phyloP scores from a whole-genome alignment of 2,329 filamentous ascomycete genomes.

The Dothideomycetidae sp. region DNA sequence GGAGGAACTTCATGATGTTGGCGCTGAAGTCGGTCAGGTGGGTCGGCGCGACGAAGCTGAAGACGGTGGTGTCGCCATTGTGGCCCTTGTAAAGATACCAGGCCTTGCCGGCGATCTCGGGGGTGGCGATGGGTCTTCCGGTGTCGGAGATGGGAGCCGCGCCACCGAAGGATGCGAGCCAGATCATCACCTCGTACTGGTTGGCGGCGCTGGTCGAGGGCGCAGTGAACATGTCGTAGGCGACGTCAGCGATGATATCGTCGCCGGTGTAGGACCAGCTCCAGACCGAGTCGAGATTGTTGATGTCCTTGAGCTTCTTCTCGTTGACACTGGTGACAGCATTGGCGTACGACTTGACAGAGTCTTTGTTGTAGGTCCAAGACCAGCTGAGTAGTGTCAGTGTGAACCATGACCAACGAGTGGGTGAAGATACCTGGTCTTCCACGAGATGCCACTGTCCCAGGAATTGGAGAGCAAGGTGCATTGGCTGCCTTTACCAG shows the following conservation, averaged over 20 bases:
- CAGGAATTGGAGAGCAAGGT: constrained; percentile 28
- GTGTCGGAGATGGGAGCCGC: constrained; percentile 46
- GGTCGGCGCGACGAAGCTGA: constrained; percentile 41
- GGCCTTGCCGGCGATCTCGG: constrained; percentile 37
- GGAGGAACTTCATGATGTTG: constrained; percentile 44
- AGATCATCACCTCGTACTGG: constrained; percentile 55
- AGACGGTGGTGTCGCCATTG: constrained; percentile 47
- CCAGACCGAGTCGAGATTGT: constrained; percentile 32
- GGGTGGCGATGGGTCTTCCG: constrained; percentile 35
- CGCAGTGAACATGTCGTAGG: constrained; percentile 48
- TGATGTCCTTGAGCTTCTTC: constrained; percentile 22
- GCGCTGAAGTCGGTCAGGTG: constrained; percentile 40
- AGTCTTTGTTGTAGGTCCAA: constrained; percentile 18
- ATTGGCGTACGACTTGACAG: constrained; percentile 33
- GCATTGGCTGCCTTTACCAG: constrained; percentile 33
- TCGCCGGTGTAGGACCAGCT: constrained; percentile 37
- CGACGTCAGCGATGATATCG: constrained; percentile 41
- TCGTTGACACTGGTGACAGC: constrained; percentile 21
- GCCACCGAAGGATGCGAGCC: constrained; percentile 44
- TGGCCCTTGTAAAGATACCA: constrained; percentile 48
- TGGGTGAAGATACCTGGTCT: constrained; percentile 24
- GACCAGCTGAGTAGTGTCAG: constrained; percentile 11
- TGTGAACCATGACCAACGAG: no score
- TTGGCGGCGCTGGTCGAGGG: constrained; percentile 31
- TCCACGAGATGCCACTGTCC: constrained; percentile 29